phyloP scores from a whole-genome alignment of 176 grass and related monocot genomes.

The Tillandsia leiboldiana region DNA sequence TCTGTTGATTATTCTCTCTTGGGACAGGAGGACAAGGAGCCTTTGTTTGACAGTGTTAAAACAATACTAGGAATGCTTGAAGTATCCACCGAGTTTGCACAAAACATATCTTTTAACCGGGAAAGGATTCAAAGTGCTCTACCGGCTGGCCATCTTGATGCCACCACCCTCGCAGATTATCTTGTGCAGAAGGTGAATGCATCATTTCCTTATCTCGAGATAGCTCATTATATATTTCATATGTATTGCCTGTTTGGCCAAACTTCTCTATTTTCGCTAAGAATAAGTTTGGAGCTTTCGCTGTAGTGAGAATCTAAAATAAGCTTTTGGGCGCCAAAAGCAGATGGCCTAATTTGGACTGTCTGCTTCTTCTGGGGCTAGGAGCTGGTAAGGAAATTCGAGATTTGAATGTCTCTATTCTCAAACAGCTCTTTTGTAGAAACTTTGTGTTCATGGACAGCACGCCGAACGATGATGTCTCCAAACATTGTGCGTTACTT shows the following conservation, averaged over 20 bases:
- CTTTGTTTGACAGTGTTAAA: conserved; percentile 86
- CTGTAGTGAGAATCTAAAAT: no score
- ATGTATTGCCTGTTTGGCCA: background rate
- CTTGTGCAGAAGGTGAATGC: conserved; percentile 90
- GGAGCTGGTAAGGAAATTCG: no score
- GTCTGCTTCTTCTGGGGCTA: no score
- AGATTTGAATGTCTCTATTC: no score
- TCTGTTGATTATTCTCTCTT: conserved; percentile 20
- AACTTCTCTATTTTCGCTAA: background rate
- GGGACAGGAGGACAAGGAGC: conserved; percentile 94
- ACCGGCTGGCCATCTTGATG: conserved; percentile 90
- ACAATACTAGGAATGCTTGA: conserved; percentile 85
- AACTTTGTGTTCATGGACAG: no score
- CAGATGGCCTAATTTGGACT: no score
- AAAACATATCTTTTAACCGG: conserved; percentile 84
- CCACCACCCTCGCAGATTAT: conserved; percentile 98
- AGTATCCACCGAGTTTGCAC: conserved; percentile 80
- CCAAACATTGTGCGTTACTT: background rate
- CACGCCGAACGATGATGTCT: no score
- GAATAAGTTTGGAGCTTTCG: no score
- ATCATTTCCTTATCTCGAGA: background rate
- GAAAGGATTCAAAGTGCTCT: conserved; percentile 71
- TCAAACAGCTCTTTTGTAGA: no score
- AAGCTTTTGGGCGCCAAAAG: no score
- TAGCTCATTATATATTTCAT: no score